Percentiles rank a stretch among this genome's conserved stretches.
These are phyloP conservation scores for Coemansia reversa DNA, from an alignment of 192 early-diverging fungal species.

Conservation along the genomic window DNA sequence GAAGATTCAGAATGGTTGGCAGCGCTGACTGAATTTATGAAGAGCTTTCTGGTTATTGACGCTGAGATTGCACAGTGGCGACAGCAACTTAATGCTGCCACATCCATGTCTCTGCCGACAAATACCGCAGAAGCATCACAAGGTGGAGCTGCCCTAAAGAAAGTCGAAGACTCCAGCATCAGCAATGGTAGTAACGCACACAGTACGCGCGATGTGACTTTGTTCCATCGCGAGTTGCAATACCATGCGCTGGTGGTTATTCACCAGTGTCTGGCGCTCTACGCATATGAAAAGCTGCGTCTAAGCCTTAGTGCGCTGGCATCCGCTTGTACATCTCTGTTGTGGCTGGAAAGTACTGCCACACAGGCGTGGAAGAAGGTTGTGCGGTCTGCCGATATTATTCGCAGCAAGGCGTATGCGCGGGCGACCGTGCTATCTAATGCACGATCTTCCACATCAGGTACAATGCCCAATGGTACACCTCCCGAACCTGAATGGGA, in stretches of 20 bases:
- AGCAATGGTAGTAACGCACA: conserved; percentile 17
- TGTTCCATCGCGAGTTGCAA: conserved; percentile 55
- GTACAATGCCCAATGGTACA: conserved; percentile 50
- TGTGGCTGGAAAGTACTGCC: conserved; percentile 54
- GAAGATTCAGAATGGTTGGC: conserved; percentile 48
- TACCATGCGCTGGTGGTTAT: conserved; percentile 51
- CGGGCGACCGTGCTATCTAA: conserved; percentile 46
- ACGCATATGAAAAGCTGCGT: conserved; percentile 53
- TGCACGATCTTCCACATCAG: conserved; percentile 32
- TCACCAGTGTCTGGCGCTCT: conserved; percentile 52
- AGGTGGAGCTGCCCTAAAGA: background rate
- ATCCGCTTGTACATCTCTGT: conserved; percentile 45
- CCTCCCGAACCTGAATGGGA: conserved; percentile 56
- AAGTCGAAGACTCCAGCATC: background rate
- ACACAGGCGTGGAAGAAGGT: conserved; percentile 53
- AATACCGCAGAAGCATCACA: conserved; percentile 18
- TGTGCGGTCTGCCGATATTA: conserved; percentile 45
- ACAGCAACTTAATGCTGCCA: conserved; percentile 50
- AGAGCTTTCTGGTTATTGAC: conserved; percentile 52
- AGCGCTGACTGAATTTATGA: conserved; percentile 42
- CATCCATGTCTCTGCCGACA: conserved; percentile 20
- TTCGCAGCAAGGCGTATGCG: conserved; percentile 30
- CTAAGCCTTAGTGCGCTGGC: conserved; percentile 38
- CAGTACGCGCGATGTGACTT: conserved; percentile 48
- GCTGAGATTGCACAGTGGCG: conserved; percentile 55